A percentile compares a stretch with the other conserved stretches of the same genome.
phyloP scores from a whole-genome alignment of 2,329 filamentous ascomycete species.

The Colletotrichum acutatum region DNA sequence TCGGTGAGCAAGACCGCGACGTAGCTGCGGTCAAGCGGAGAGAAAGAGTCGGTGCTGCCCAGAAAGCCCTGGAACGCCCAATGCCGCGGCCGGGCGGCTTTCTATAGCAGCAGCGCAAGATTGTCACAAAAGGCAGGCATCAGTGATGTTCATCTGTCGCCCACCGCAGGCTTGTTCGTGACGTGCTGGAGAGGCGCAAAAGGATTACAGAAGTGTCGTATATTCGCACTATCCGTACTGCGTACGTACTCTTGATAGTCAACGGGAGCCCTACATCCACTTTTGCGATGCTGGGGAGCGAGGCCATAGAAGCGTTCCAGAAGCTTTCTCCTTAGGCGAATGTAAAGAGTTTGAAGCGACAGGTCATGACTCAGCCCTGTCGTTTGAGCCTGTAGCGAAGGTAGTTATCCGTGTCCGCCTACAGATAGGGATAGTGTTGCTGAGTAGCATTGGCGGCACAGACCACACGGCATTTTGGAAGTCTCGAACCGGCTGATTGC shows the following conservation, averaged over 20 bases:
- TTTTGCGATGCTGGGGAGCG: neutral
- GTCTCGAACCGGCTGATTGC: constrained; percentile 30
- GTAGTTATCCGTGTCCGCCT: neutral
- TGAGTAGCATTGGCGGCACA: constrained; percentile 19
- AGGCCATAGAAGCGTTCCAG: constrained; percentile 28
- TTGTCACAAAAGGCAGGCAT: neutral
- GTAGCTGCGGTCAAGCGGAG: neutral
- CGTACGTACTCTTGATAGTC: no score
- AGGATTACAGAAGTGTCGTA: neutral
- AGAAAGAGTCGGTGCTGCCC: neutral
- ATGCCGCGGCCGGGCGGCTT: no score
- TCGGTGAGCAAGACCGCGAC: neutral
- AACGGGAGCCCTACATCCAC: constrained; percentile 11
- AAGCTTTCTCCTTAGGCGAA: constrained; percentile 11
- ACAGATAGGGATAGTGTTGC: neutral
- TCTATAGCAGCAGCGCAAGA: neutral
- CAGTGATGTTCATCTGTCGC: neutral
- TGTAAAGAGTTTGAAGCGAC: constrained; percentile 12
- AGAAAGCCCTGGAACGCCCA: neutral
- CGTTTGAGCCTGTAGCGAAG: constrained; percentile 11
- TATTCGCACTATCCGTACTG: neutral
- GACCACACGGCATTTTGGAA: constrained; percentile 28
- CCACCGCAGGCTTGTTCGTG: neutral
- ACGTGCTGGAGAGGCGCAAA: neutral
- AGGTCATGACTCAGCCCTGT: constrained; percentile 33